Evolutionary conservation across 257 asterid genomes (phyloP), one percentile per base, ranked within the genome.

Genomic region (Echites panduratus): DNA sequence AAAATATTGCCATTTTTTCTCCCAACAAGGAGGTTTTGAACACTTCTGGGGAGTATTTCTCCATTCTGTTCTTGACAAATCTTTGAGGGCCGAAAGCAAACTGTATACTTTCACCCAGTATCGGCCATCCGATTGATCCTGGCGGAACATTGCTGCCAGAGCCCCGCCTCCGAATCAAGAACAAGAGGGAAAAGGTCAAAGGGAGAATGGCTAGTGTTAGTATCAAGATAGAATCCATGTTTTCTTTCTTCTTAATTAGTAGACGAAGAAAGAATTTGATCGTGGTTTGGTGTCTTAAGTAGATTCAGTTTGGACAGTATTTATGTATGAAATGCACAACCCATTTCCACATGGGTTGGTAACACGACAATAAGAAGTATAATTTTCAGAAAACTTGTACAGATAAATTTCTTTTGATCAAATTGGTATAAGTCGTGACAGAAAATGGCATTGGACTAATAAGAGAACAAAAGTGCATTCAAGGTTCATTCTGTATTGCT

Each of bases 1-100:
- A 89, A 52, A 89, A 87, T 47, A 85, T 77, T 1, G 88, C 89
- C 96, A 87, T 78, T 52, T 80, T 84, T 52, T 89, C 93, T 5
- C 96, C 96, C 35, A 87, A 35, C 45, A 89, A 68, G 0, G 89
- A 87, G 45, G 88, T 89, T 75, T 26, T 78, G 73, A 89, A 89
- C 2, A 89, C 89, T 0, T 87, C 83, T 0, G 40, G 47, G 22
- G 73, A 69, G 26, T 69, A 49, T 69, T 49, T 50, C 13, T 69
- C 26, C 73, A 69, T 69, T 49, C 61, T 49, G 0, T 49, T 20
- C 22, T 49, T 29, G 4, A 69, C 47, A 49, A 69, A 69, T 26
- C 50, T 49, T 14, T 69, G 61, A 49, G 40, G 14, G 17, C 73
- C 73, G 1, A 69, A 69, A 1, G 63, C 73, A 27, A 69, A 69